Base-by-base conservation (phyloP, 2,329 filamentous ascomycete genomes). In the Colletotrichum incanum region DNA sequence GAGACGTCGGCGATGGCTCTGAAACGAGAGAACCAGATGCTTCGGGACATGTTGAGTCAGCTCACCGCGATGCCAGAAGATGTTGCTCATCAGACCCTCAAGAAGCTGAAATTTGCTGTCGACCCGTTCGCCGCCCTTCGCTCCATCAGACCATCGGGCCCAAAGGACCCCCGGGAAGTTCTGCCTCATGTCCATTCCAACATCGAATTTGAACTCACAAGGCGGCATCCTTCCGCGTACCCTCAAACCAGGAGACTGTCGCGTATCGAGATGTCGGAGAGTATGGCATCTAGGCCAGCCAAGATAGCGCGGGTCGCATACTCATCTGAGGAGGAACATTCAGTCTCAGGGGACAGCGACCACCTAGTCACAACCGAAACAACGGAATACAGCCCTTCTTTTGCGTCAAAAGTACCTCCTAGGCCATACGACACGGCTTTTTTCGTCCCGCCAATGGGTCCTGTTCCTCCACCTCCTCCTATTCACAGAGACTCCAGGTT, bases 401-500 rank as follows among this genome's bases (percentile, higher is more conserved):
- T n/a, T 43, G 41, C 50, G 14, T 60, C 65, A 6, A 7, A 18
- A 7, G 26, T 16, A 23, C 20, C 23, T n/a, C 12, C 59, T 69
- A 28, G 39, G 52, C 61, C 58, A 12, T 75, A 14, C 72, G 74
- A 31, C 56, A 71, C 31, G 73, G 77, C 54, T 67, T 78, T 54
- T 31, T 65, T 49, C 18, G 59, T n/a, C 23, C 37, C 49, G 23
- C 47, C 47, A 75, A 76, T 61, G 54, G 73, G 52, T 58, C 77
- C 50, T 74, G 76, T 49, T 63, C 75, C 2, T 66, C 76, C 16
- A 5, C 71, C 11, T 64, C 74, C 3, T 60, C 75, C 6, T n/a
- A 39, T 74, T 11, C 56, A 67, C 8, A 74, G 71, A 16, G 80
- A 81, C 60, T 54, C 77, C 26, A 78, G 78, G 14, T 68, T 83